A percentile compares a stretch with the other conserved stretches of the same genome.
phyloP scores from a whole-genome alignment of 768 basidiomycete species.

The Lactarius quietus region DNA sequence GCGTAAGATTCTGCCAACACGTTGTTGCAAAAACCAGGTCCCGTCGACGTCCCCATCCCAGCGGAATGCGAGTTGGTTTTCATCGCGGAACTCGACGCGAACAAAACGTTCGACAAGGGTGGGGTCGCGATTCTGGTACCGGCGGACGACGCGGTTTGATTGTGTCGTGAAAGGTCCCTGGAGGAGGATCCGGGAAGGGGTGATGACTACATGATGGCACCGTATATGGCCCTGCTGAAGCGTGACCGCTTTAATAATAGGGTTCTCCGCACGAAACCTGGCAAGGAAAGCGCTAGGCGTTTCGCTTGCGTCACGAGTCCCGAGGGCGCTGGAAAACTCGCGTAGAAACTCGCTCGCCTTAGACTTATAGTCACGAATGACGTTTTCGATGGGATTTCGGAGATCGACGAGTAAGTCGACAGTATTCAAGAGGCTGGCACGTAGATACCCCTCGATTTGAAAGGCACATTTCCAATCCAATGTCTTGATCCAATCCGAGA shows the following conservation, averaged over 20 bases:
- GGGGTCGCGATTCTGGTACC: conserved; percentile 38
- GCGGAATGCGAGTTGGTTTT: conserved; percentile 68
- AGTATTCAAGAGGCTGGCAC: conserved; percentile 58
- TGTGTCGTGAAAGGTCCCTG: conserved; percentile 75
- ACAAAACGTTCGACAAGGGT: conserved; percentile 66
- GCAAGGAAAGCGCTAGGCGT: conserved; percentile 46
- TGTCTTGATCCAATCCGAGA: conserved; percentile 41
- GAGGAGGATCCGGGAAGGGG: conserved; percentile 66
- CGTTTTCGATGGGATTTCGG: conserved; percentile 40
- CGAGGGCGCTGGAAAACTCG: conserved; percentile 48
- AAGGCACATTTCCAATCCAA: conserved; percentile 68
- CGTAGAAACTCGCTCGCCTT: conserved; percentile 50
- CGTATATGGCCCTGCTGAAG: conserved; percentile 45
- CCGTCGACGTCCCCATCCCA: conserved; percentile 69
- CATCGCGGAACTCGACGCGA: conserved; percentile 81
- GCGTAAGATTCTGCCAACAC: conserved; percentile 41
- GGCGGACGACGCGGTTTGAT: conserved; percentile 76
- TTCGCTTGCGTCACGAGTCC: conserved; percentile 41
- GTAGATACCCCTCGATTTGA: conserved; percentile 69
- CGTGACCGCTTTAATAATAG: conserved; percentile 20
- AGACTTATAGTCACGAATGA: conserved; percentile 35
- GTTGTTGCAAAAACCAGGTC: conserved; percentile 44
- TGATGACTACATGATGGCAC: conserved; percentile 72
- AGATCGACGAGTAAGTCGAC: conserved; percentile 47
- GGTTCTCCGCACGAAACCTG: conserved; percentile 33